Conservation (phyloP, 2,329 filamentous ascomycete genomes). For the Sporothrix inflata region DNA sequence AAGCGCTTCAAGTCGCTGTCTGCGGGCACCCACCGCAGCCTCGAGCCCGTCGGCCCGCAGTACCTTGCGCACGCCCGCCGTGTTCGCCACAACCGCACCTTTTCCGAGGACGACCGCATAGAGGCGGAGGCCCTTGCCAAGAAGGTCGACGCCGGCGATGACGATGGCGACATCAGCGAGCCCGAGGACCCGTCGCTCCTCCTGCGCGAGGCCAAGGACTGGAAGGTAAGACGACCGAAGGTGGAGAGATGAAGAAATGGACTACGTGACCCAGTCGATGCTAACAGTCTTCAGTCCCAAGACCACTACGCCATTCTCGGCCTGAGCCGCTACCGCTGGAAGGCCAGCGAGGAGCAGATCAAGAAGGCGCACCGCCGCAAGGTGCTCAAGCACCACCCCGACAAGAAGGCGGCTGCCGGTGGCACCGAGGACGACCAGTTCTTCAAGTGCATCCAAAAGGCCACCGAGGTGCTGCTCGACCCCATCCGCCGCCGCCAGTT, state of each 20-base stretch:
- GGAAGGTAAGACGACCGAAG: slow-evolving; percentile 70
- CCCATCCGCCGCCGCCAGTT: slow-evolving; percentile 91
- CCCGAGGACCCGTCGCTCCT: slow-evolving; percentile 91
- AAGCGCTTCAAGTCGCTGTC: slow-evolving; percentile 79
- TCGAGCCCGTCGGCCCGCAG: slow-evolving; percentile 95
- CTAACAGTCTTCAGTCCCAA: slow-evolving; percentile 64
- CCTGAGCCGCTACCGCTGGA: slow-evolving; percentile 87
- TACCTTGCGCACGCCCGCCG: slow-evolving; percentile 97
- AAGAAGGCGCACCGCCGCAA: slow-evolving; percentile 99
- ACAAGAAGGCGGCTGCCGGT: slow-evolving; percentile 95
- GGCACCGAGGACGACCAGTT: slow-evolving; percentile 92
- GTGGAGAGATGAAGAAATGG: not conserved
- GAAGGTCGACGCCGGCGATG: slow-evolving; percentile 90
- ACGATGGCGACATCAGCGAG: slow-evolving; percentile 88
- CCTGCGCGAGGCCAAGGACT: slow-evolving; percentile 94
- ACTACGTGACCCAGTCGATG: not conserved
- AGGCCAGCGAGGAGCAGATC: slow-evolving; percentile 96
- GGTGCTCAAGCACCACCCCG: slow-evolving; percentile 97
- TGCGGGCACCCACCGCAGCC: slow-evolving; percentile 76
- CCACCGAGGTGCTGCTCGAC: slow-evolving; percentile 89
- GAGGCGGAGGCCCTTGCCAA: slow-evolving; percentile 93
- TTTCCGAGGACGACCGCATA: slow-evolving; percentile 97
- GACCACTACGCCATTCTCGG: slow-evolving; percentile 98
- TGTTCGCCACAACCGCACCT: slow-evolving; percentile 94
- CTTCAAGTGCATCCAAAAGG: slow-evolving; percentile 99